Percentiles rank a stretch among this genome's conserved stretches.
Evolutionary conservation across 1,284 basidiomycete genomes (phyloP).

Genomic region (Trametes versicolor): DNA sequence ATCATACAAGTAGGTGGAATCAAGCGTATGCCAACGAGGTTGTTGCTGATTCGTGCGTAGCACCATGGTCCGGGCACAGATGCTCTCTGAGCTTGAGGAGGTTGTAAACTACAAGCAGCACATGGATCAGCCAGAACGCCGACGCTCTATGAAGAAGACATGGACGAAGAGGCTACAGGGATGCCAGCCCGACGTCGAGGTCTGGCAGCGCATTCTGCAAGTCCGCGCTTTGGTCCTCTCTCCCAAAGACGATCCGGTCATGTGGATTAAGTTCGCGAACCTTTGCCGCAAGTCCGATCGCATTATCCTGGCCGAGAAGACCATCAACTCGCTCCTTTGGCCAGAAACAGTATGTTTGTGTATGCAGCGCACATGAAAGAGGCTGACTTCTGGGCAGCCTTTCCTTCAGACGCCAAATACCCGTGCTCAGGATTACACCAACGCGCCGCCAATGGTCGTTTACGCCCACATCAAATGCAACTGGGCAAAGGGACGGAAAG

Average conservation of each 20-base stretch:
- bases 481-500: constrained; percentile 89
- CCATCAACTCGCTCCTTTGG: constrained; percentile 90
- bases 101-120: constrained; percentile 97
- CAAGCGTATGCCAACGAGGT: neutral
- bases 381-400: constrained; percentile 16
- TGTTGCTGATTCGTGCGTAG: constrained; percentile 52
- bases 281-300: constrained; percentile 88
- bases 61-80: constrained; percentile 97
- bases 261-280: constrained; percentile 97
- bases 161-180: constrained; percentile 97
- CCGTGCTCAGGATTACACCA: constrained; percentile 58
- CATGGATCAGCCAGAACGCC: constrained; percentile 93
- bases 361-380: too few species aligned
- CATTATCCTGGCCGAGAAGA: constrained; percentile 95
- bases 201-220: constrained; percentile 99
- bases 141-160: constrained; percentile 86
- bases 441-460: constrained; percentile 95
- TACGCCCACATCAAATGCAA: constrained; percentile 98
- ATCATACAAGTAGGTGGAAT: constrained; percentile 86
- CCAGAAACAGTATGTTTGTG: constrained; percentile 62
- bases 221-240: constrained; percentile 94
- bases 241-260: constrained; percentile 94
- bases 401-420: constrained; percentile 31
- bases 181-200: constrained; percentile 98
- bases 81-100: constrained; percentile 98